Evolutionary conservation across 139 green algal species (phyloP).

Genomic region (Chlorella vulgaris): DNA sequence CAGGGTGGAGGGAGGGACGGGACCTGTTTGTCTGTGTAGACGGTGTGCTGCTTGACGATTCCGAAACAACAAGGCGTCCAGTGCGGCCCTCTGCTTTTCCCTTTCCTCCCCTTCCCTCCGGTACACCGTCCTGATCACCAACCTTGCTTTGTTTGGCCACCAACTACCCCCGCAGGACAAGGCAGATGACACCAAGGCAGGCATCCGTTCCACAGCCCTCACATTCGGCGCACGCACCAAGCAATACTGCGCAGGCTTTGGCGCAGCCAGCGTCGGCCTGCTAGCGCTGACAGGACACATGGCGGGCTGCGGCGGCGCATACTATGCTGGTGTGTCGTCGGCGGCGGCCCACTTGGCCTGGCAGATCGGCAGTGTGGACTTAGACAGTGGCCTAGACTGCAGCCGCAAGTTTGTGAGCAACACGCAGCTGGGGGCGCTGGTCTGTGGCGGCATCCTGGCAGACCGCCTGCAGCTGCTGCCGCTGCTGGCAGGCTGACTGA

Average conservation of each 20-base stretch:
- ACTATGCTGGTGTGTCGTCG: slow-evolving; percentile 56
- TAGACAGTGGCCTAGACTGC: slow-evolving; percentile 79
- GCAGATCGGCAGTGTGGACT: slow-evolving; percentile 78
- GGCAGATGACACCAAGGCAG: slow-evolving; percentile 80
- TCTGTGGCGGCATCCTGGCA: slow-evolving; percentile 81
- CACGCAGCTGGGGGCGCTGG: slow-evolving; percentile 75
- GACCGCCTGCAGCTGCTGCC: slow-evolving; percentile 61
- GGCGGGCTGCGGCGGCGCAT: slow-evolving; percentile 44
- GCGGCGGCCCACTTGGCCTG: slow-evolving; percentile 70
- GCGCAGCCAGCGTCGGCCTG: slow-evolving; percentile 34
- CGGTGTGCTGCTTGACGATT: too few relatives aligned
- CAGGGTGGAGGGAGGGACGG: too few relatives aligned
- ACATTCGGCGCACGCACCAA: slow-evolving; percentile 76
- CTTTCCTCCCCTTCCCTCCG: neutral
- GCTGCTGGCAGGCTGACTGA: neutral
- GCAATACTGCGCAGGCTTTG: slow-evolving; percentile 62
- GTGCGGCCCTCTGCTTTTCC: too few relatives aligned
- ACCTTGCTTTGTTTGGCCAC: too few relatives aligned
- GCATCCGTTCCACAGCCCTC: slow-evolving; percentile 93
- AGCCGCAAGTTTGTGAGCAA: slow-evolving; percentile 92
- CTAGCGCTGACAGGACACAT: slow-evolving; percentile 47
- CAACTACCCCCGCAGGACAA: slow-evolving; percentile 87
- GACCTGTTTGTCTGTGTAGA: neutral
- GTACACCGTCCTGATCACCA: too few relatives aligned
- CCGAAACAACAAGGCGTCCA: too few relatives aligned